Conservation (phyloP, 805 yeast genomes). For the Kazachstania kunashirensis region DNA sequence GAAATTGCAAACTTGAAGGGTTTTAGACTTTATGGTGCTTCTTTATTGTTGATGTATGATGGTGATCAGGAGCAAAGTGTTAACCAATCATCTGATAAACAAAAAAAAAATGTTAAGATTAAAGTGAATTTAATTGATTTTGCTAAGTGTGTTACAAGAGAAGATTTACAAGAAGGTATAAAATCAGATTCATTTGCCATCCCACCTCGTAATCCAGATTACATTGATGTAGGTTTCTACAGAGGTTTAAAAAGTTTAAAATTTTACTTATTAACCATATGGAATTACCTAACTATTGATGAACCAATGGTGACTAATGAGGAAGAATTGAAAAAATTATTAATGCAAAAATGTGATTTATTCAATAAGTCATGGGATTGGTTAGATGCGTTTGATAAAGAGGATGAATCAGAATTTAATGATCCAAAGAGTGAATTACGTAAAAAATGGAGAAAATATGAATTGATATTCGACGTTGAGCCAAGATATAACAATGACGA, state of each 20-base stretch:
- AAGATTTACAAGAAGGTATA: slow-evolving; percentile 34
- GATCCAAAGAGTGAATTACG: slow-evolving; percentile 25
- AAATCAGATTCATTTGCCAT: slow-evolving; percentile 35
- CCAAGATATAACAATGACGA: slow-evolving; percentile 27
- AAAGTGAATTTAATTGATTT: slow-evolving; percentile 82
- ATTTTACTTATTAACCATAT: slow-evolving; percentile 55
- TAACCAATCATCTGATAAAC: neutral
- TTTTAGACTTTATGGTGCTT: slow-evolving; percentile 86
- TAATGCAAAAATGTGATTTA: slow-evolving; percentile 13
- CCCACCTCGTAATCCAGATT: slow-evolving; percentile 59
- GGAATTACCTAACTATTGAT: slow-evolving; percentile 42
- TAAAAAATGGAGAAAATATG: slow-evolving; percentile 30
- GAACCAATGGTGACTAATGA: slow-evolving; percentile 22
- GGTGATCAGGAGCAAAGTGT: slow-evolving; percentile 30
- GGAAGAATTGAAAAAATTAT: slow-evolving; percentile 14
- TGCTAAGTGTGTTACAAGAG: slow-evolving; percentile 81
- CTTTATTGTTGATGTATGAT: slow-evolving; percentile 82
- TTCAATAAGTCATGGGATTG: slow-evolving; percentile 29
- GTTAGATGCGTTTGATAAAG: slow-evolving; percentile 33
- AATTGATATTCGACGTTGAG: slow-evolving; percentile 28
- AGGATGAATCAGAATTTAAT: slow-evolving; percentile 25
- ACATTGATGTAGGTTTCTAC: slow-evolving; percentile 73
- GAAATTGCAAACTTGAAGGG: slow-evolving; percentile 53
- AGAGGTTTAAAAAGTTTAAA: slow-evolving; percentile 70
- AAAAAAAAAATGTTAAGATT: slow-evolving; percentile 19